phyloP scores from a whole-genome alignment of 192 early-diverging fungal species.

The Coemansia asiatica region DNA sequence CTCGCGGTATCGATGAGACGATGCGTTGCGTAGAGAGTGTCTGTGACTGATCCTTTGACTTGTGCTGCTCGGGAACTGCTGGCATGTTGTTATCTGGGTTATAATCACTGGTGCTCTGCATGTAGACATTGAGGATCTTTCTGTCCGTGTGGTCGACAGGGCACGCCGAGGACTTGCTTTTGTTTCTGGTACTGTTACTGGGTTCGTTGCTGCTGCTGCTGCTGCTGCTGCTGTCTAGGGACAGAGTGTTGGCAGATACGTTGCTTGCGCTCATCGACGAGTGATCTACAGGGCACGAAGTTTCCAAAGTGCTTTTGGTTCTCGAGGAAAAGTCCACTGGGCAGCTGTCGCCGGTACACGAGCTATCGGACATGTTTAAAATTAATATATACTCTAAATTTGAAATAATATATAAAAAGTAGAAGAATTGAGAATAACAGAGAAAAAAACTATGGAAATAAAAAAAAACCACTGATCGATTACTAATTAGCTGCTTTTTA shows the following conservation, averaged over 20 bases:
- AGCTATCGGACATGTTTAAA: not conserved
- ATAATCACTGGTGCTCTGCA: constrained; percentile 22
- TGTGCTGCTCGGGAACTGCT: constrained; percentile 54
- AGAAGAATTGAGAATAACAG: too few species aligned
- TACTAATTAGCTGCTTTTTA: not conserved
- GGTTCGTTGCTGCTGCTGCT: not conserved
- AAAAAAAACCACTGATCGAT: not conserved
- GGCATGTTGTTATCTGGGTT: constrained; percentile 70
- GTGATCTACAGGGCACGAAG: constrained; percentile 46
- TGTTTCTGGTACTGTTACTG: constrained; percentile 6
- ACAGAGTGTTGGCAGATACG: not conserved
- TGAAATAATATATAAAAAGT: too few species aligned
- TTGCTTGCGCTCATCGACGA: constrained; percentile 8
- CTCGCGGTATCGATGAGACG: constrained; percentile 75
- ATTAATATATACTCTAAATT: not conserved
- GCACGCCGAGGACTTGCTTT: constrained; percentile 25
- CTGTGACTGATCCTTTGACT: constrained; percentile 40
- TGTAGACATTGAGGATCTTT: constrained; percentile 46
- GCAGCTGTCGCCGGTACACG: constrained; percentile 16
- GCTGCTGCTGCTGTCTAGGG: not conserved
- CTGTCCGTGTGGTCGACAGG: constrained; percentile 59
- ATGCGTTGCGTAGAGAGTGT: constrained; percentile 66
- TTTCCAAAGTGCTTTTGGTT: constrained; percentile 1
- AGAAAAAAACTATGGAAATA: constrained; percentile 2
- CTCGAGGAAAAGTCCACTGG: constrained; percentile 20